These are phyloP conservation scores for Physcomitrellopsis africana DNA, from an alignment of 225 moss, liverwort and hornwort genomes.

Conservation along the genomic window DNA sequence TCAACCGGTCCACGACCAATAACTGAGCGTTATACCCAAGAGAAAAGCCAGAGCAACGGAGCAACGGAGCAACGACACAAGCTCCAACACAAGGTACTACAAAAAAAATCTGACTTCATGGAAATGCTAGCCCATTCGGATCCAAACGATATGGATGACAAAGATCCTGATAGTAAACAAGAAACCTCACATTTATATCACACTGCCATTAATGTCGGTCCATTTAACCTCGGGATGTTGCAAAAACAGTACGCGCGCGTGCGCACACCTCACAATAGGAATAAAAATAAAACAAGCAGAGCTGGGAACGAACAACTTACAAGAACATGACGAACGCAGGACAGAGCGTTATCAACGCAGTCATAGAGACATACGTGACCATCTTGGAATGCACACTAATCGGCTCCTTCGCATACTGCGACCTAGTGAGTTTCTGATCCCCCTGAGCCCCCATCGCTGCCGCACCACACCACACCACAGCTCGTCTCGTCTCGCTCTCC, in stretches of 20 bases:
- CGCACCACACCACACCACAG: neutral
- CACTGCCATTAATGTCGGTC: neutral
- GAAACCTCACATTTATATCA: neutral
- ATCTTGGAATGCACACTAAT: constrained; percentile 56
- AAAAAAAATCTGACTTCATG: neutral
- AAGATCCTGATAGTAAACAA: neutral
- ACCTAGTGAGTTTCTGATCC: constrained; percentile 43
- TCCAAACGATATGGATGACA: neutral
- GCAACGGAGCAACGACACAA: neutral
- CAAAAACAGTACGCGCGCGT: neutral
- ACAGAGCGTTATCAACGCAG: constrained; percentile 66
- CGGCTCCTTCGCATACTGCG: constrained; percentile 59
- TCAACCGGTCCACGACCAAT: neutral
- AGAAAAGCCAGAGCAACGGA: neutral
- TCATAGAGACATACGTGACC: constrained; percentile 74
- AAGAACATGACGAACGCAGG: constrained; percentile 81
- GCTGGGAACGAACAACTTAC: constrained; percentile 31
- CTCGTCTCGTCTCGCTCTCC: no score
- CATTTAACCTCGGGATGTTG: neutral
- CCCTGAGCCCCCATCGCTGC: constrained; percentile 26
- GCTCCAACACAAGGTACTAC: neutral
- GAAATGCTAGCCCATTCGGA: constrained; percentile 15
- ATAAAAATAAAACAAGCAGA: no score
- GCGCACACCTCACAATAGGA: neutral
- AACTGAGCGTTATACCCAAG: neutral